These are phyloP conservation scores for Clarireedia sp. DNA, from an alignment of 2,329 filamentous ascomycete genomes.

Conservation along the genomic window DNA sequence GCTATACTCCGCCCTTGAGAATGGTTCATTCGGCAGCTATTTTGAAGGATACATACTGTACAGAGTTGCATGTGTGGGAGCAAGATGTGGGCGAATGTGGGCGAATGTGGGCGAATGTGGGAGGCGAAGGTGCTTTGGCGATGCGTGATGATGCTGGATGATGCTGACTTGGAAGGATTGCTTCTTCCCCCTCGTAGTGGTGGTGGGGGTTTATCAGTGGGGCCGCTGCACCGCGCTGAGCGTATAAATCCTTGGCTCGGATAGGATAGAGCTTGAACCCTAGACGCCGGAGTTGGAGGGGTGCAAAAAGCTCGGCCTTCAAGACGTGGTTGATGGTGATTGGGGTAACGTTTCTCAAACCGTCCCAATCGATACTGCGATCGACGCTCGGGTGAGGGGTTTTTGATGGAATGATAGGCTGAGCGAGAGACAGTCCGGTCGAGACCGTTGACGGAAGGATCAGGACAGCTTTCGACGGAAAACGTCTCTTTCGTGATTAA, in stretches of 20 bases:
- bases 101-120: neutral
- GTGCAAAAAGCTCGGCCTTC: conserved; percentile 9
- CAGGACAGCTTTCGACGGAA: neutral
- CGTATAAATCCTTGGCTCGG: conserved; percentile 10
- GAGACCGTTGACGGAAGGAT: conserved; percentile 1
- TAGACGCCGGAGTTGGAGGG: conserved; percentile 5
- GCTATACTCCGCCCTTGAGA: conserved; percentile 1
- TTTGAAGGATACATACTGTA: neutral
- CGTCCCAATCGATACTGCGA: neutral
- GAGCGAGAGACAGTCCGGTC: conserved; percentile 1
- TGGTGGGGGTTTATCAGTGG: conserved; percentile 1
- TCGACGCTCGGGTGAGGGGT: conserved; percentile 9
- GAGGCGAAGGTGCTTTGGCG: neutral
- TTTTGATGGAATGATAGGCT: conserved; percentile 20
- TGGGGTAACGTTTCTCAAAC: conserved; percentile 22
- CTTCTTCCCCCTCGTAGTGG: neutral
- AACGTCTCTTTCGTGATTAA: neutral
- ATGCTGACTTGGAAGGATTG: neutral
- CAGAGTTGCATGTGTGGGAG: neutral
- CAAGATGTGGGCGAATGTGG: too few relatives aligned
- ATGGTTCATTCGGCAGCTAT: conserved; percentile 2
- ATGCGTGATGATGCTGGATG: neutral
- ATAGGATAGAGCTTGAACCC: conserved; percentile 4
- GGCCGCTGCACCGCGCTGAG: conserved; percentile 9
- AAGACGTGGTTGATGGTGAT: conserved; percentile 28